These are phyloP conservation scores for Verticillium zaregamsianum DNA, from an alignment of 2,329 filamentous ascomycete species.

Conservation along the genomic window DNA sequence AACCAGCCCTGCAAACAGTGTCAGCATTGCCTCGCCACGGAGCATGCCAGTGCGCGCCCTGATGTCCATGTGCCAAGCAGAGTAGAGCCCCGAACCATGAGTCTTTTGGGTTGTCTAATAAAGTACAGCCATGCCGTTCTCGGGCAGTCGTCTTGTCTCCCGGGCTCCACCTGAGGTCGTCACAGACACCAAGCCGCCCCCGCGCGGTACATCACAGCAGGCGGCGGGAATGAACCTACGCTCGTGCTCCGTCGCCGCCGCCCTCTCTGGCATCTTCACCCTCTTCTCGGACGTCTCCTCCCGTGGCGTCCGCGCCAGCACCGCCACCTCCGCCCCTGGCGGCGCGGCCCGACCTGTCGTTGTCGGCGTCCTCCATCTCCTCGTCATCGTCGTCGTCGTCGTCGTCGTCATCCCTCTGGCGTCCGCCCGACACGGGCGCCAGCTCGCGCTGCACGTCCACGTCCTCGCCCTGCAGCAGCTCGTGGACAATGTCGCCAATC, in stretches of 20 bases:
- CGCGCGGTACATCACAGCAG: neutral
- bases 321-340: slow-evolving; percentile 67
- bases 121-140: neutral
- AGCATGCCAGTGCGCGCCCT: neutral
- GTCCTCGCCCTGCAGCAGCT: slow-evolving; percentile 82
- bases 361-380: slow-evolving; percentile 74
- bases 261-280: slow-evolving; percentile 85
- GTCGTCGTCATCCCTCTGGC: slow-evolving; percentile 43
- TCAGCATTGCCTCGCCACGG: neutral
- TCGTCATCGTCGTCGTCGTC: slow-evolving; percentile 65
- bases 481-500: slow-evolving; percentile 83
- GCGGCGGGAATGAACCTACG: slow-evolving; percentile 71
- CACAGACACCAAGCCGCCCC: neutral
- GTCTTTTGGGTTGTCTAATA: slow-evolving; percentile 2
- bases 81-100: slow-evolving; percentile 3
- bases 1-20: neutral
- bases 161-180: slow-evolving; percentile 1
- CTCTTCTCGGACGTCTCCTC: slow-evolving; percentile 87
- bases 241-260: slow-evolving; percentile 94
- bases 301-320: slow-evolving; percentile 81
- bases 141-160: neutral
- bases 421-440: slow-evolving; percentile 41
- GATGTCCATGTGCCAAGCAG: slow-evolving; percentile 3
- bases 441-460: slow-evolving; percentile 75
- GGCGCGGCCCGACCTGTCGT: slow-evolving; percentile 53